phyloP scores from a whole-genome alignment of 352 stramenopile species.

The Pythium sukuiense region DNA sequence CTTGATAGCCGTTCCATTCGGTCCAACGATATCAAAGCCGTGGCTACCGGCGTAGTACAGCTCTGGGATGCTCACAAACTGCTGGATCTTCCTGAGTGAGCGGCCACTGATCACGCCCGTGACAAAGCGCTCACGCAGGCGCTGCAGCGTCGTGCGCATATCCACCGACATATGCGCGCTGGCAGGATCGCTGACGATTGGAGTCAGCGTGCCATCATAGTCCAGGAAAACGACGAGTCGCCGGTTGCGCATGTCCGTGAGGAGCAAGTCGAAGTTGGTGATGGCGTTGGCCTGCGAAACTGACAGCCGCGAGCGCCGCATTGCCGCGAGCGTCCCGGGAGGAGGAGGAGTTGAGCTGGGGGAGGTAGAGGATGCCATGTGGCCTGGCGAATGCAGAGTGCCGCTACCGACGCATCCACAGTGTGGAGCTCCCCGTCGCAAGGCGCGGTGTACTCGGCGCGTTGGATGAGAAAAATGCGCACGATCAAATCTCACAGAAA shows the following conservation, averaged over 20 bases:
- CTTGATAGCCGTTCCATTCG: constrained; percentile 74
- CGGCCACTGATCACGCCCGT: constrained; percentile 87
- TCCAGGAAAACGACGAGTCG: constrained; percentile 86
- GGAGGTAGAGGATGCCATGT: constrained; percentile 1
- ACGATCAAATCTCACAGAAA: constrained; percentile 8
- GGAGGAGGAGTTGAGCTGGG: not conserved
- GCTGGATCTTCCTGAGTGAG: constrained; percentile 86
- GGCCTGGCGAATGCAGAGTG: constrained; percentile 11
- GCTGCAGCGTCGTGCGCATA: constrained; percentile 72
- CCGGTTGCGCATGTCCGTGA: constrained; percentile 47
- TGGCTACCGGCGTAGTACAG: constrained; percentile 91
- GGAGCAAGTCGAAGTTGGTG: constrained; percentile 62
- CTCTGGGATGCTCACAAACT: constrained; percentile 86
- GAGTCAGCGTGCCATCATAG: constrained; percentile 89
- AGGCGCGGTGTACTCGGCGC: not conserved
- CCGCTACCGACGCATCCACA: constrained; percentile 4
- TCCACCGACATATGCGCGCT: constrained; percentile 64
- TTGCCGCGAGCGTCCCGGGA: not conserved
- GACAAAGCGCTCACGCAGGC: constrained; percentile 77
- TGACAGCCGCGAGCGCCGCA: constrained; percentile 47
- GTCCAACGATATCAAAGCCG: constrained; percentile 88
- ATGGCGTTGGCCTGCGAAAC: constrained; percentile 76
- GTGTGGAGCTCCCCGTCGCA: not conserved
- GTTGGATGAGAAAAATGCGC: constrained; percentile 1
- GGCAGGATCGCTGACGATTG: constrained; percentile 87